Base-by-base conservation (phyloP, 805 yeast genomes). In the Lachancea meyersii region DNA sequence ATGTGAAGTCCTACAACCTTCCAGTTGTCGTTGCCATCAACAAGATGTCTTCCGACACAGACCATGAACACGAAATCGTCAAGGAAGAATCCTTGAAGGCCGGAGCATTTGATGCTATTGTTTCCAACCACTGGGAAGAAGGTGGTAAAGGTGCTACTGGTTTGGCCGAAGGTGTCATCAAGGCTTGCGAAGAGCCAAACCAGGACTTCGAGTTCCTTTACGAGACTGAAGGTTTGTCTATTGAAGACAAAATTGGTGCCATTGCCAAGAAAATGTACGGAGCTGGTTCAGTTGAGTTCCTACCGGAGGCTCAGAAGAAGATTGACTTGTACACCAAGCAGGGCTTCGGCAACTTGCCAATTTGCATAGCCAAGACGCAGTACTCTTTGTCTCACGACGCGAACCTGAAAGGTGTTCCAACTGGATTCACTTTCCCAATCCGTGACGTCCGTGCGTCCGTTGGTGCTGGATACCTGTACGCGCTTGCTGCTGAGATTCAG, bases 381-480 rank as follows among this genome's bases (percentile, higher is more conserved):
- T 84, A 84, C 65, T 84, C 93, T 14, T 69, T 84, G 55, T 82
- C 91, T 6, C 93, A 83, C 58, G 94, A 84, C 65, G 85, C 93
- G 21, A 76, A 75, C 35, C 71, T 83, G 68, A 84, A 84, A 70
- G 91, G 91, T 64, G 91, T 82, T 44, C 94, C 94, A 53, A 73
- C 79, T 17, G 91, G 82, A 1, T 84, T 83, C 68, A 77, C 72
- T 31, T 79, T 84, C 70, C 94, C 94, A 44, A 80, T 84, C 53
- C 75, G 91, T 68, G 94, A 84, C 53, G 80, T 84, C 45, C 75
- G 86, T 60, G 81, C 82, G 14, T 77, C 84, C 17, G 74, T 81
- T 52, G 94, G 94, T 65, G 93, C 93, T 30, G 93, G 93, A 4
- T 84, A 84, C 65, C 71, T 84, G 63, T 84, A 83, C 58, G 93